These are phyloP conservation scores for Beauveria scarabaeidicola DNA, from an alignment of 2,329 filamentous ascomycete genomes.

Conservation along the genomic window DNA sequence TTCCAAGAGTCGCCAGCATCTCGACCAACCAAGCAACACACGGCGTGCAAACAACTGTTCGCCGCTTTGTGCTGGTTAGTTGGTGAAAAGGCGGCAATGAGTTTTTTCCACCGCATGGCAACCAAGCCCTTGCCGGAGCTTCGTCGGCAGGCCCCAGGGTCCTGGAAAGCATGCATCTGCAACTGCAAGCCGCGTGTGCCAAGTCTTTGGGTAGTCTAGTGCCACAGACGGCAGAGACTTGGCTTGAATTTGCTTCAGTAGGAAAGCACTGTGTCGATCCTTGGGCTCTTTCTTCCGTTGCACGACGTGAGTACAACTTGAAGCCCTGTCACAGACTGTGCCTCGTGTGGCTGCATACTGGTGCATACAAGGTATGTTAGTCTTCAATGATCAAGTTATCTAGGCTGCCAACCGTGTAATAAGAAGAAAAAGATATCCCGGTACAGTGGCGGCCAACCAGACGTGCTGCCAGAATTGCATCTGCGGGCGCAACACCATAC, in stretches of 20 bases:
- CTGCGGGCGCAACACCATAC: background rate
- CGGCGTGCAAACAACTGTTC: background rate
- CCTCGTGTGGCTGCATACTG: background rate
- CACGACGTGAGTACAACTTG: background rate
- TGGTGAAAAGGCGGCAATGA: too few relatives aligned
- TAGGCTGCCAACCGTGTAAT: too few relatives aligned
- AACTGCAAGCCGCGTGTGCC: background rate
- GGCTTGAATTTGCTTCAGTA: background rate
- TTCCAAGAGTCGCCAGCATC: too few relatives aligned
- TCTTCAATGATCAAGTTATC: too few relatives aligned
- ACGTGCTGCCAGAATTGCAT: background rate
- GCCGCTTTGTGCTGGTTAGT: background rate
- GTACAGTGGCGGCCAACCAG: background rate
- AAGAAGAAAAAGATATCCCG: background rate
- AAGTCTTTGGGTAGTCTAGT: background rate
- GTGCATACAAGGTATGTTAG: too few relatives aligned
- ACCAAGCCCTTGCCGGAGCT: background rate
- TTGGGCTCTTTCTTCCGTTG: background rate
- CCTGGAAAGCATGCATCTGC: background rate
- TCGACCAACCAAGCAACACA: too few relatives aligned
- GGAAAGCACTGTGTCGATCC: background rate
- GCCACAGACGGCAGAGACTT: background rate
- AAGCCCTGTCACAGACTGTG: background rate
- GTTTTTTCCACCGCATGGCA: too few relatives aligned
- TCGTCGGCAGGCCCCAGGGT: background rate